phyloP scores from a whole-genome alignment of 768 basidiomycete species.

The Cystobasidium onofrii region DNA sequence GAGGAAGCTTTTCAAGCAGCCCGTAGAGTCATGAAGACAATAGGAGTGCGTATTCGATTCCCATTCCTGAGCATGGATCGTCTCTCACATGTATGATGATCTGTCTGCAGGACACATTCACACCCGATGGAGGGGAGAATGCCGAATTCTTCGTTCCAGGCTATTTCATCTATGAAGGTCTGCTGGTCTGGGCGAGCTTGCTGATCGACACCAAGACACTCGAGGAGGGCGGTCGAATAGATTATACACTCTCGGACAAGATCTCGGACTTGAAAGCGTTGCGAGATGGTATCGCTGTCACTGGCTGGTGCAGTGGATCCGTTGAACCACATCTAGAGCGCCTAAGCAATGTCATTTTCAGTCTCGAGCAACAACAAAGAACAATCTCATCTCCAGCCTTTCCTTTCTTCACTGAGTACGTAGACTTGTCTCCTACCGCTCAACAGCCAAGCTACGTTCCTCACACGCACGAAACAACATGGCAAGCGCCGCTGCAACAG shows the following conservation, averaged over 20 bases:
- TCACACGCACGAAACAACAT: neutral
- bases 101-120: neutral
- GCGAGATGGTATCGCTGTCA: slow-evolving; percentile 9
- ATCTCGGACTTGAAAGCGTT: neutral
- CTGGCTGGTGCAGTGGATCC: slow-evolving; percentile 10
- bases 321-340: neutral
- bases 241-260: slow-evolving; percentile 11
- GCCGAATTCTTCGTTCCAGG: neutral
- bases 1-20: slow-evolving; percentile 24
- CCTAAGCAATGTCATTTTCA: neutral
- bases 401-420: neutral
- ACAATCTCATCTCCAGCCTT: neutral
- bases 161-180: slow-evolving; percentile 16
- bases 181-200: slow-evolving; percentile 9
- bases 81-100: neutral
- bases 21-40: neutral
- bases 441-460: neutral
- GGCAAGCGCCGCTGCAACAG: too few species aligned
- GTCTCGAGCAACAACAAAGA: neutral
- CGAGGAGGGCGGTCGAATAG: slow-evolving; percentile 8
- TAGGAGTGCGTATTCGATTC: neutral
- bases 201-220: neutral
- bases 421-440: neutral
- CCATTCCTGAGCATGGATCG: neutral
- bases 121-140: neutral